A percentile compares a stretch with the other conserved stretches of the same genome.
phyloP scores from a whole-genome alignment of 345 rosid genomes.

The Adansonia digitata region DNA sequence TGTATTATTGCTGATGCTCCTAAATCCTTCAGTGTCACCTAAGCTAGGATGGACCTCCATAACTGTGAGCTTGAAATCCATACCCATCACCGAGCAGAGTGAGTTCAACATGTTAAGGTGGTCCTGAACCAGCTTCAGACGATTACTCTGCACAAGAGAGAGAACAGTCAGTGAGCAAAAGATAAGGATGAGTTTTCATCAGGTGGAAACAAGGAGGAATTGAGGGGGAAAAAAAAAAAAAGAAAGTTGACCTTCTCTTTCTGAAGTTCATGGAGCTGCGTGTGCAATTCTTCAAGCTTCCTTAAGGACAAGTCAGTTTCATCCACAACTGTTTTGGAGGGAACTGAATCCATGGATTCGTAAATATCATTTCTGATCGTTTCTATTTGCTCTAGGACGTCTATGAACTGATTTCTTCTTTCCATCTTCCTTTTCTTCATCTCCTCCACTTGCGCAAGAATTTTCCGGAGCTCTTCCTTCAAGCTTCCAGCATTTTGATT shows the following conservation, averaged over 20 bases:
- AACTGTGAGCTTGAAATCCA: slow-evolving; percentile 56
- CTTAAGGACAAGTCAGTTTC: slow-evolving; percentile 74
- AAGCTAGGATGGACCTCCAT: slow-evolving; percentile 53
- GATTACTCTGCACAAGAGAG: slow-evolving; percentile 47
- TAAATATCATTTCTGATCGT: slow-evolving; percentile 51
- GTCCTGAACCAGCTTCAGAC: slow-evolving; percentile 55
- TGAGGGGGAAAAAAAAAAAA: neutral
- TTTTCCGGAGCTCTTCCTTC: slow-evolving; percentile 69
- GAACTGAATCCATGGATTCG: slow-evolving; percentile 34
- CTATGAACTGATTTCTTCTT: slow-evolving; percentile 70
- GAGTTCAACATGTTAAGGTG: slow-evolving; percentile 44
- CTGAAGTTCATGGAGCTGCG: slow-evolving; percentile 57
- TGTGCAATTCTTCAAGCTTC: slow-evolving; percentile 72
- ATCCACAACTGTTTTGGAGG: slow-evolving; percentile 34
- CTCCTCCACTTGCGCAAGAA: slow-evolving; percentile 81
- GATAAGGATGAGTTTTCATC: neutral
- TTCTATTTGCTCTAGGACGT: slow-evolving; percentile 52
- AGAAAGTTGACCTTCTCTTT: slow-evolving; percentile 55
- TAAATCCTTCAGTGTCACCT: slow-evolving; percentile 45
- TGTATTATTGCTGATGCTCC: slow-evolving; percentile 51
- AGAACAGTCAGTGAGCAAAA: neutral
- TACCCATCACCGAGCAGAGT: slow-evolving; percentile 67
- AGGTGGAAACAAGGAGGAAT: neutral
- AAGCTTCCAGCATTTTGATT: slow-evolving; percentile 74
- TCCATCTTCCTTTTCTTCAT: slow-evolving; percentile 73